A percentile compares a stretch with the other conserved stretches of the same genome.
Evolutionary conservation across 2,329 filamentous ascomycete species (phyloP).

Genomic region (Chrysoporthe puriensis): DNA sequence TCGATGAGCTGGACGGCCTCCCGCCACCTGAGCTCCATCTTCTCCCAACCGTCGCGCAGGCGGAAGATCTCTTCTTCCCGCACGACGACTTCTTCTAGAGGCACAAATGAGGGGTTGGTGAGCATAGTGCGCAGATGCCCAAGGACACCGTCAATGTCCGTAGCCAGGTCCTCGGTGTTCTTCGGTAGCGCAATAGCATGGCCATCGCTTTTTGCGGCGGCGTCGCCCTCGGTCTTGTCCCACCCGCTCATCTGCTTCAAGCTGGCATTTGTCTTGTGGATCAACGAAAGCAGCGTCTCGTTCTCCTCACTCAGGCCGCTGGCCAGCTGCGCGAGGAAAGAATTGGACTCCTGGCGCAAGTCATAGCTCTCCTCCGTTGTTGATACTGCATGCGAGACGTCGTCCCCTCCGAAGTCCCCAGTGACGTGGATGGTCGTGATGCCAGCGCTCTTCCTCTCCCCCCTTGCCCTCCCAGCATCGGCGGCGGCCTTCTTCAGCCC

Average conservation of each 20-base stretch:
- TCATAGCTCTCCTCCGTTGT: conserved; percentile 63
- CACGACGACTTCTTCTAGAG: conserved; percentile 90
- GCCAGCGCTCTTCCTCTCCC: conserved; percentile 56
- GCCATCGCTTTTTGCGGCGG: conserved; percentile 31
- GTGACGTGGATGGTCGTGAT: conserved; percentile 62
- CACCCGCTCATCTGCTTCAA: conserved; percentile 72
- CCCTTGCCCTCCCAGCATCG: conserved; percentile 67
- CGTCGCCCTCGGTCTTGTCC: conserved; percentile 38
- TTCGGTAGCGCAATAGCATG: conserved; percentile 41
- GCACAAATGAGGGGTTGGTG: conserved; percentile 95
- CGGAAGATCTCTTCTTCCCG: conserved; percentile 88
- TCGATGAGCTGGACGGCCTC: conserved; percentile 92
- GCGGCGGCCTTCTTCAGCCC: conserved; percentile 84
- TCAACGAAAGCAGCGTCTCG: conserved; percentile 73
- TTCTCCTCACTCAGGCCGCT: conserved; percentile 90
- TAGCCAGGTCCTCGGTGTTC: conserved; percentile 67
- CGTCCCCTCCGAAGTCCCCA: conserved; percentile 54
- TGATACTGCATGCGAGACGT: conserved; percentile 34
- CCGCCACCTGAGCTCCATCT: conserved; percentile 89
- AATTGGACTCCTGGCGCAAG: conserved; percentile 84
- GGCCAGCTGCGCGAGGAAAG: conserved; percentile 84
- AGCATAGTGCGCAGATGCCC: conserved; percentile 81
- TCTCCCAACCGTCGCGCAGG: conserved; percentile 84
- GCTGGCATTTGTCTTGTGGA: conserved; percentile 71
- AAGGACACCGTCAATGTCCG: conserved; percentile 76